Percentiles rank a stretch among this genome's conserved stretches.
phyloP scores from a whole-genome alignment of 1,139 yeast species.

The Yamadazyma buinensis region DNA sequence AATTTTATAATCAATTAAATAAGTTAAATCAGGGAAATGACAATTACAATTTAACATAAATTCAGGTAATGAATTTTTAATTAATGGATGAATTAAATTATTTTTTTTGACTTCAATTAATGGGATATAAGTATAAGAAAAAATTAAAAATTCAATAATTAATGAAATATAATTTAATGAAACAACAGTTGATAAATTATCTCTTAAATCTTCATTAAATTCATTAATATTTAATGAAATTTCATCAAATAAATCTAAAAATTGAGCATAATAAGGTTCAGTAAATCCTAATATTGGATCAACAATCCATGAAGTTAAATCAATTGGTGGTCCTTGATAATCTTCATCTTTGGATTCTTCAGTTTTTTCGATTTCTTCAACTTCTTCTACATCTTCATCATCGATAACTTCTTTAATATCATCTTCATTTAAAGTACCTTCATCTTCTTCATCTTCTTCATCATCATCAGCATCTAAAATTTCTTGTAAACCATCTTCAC shows the following conservation, averaged over 20 bases:
- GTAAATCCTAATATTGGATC: slow-evolving; percentile 36
- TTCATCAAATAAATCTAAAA: slow-evolving; percentile 34
- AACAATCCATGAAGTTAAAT: slow-evolving; percentile 33
- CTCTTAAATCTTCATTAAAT: slow-evolving; percentile 45
- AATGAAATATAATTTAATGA: slow-evolving; percentile 43
- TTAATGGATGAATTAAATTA: slow-evolving; percentile 34
- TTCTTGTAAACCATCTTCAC: slow-evolving; percentile 33
- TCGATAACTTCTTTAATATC: slow-evolving; percentile 13
- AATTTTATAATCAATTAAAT: slow-evolving; percentile 26
- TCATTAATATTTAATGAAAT: slow-evolving; percentile 40
- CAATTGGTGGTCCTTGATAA: slow-evolving; percentile 40
- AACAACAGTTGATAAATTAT: slow-evolving; percentile 45
- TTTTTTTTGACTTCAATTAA: slow-evolving; percentile 38
- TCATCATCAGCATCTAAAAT: slow-evolving; percentile 18
- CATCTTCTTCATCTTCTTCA: slow-evolving; percentile 21
- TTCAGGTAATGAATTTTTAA: slow-evolving; percentile 33
- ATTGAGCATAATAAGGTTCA: slow-evolving; percentile 25
- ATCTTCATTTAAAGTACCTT: slow-evolving; percentile 12
- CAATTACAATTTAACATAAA: slow-evolving; percentile 20
- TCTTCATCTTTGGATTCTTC: slow-evolving; percentile 24
- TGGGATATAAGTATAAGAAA: slow-evolving; percentile 33
- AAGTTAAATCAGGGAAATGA: slow-evolving; percentile 32
- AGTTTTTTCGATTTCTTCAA: slow-evolving; percentile 20
- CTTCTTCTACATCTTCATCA: slow-evolving; percentile 16
- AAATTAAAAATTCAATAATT: slow-evolving; percentile 33